Conservation (phyloP, 768 basidiomycete species). For the Neoboletus brunneissimus region DNA sequence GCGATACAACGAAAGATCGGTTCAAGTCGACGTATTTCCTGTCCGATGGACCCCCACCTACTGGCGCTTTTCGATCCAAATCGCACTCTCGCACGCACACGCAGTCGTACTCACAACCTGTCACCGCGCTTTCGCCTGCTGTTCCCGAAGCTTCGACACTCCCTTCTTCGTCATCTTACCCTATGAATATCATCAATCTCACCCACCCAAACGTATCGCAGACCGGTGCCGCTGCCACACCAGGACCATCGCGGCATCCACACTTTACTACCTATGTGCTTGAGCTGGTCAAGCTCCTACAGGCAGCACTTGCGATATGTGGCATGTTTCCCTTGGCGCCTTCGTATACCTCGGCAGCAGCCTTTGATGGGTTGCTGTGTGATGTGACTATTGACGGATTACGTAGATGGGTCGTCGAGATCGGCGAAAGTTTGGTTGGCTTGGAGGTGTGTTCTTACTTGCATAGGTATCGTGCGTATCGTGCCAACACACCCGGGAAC, state of each 20-base stretch:
- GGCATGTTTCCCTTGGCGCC: constrained; percentile 51
- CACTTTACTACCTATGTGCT: constrained; percentile 67
- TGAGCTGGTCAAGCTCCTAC: constrained; percentile 72
- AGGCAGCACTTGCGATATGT: constrained; percentile 68
- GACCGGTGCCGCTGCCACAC: neutral
- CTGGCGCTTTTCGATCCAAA: constrained; percentile 26
- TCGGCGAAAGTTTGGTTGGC: constrained; percentile 59
- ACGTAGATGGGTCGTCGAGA: constrained; percentile 59
- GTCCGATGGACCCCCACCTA: constrained; percentile 35
- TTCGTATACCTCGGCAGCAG: constrained; percentile 7
- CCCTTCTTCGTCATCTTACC: constrained; percentile 21
- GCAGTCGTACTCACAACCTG: constrained; percentile 29
- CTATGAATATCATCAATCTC: constrained; percentile 13
- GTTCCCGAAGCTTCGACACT: constrained; percentile 24
- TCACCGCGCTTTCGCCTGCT: constrained; percentile 21
- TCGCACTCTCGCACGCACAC: constrained; percentile 31
- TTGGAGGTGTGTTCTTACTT: constrained; percentile 47
- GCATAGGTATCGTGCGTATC: neutral
- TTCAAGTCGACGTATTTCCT: constrained; percentile 72
- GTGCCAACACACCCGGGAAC: neutral
- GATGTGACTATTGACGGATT: constrained; percentile 75
- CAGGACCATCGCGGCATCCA: constrained; percentile 26
- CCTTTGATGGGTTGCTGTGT: constrained; percentile 69
- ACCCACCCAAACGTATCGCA: constrained; percentile 18
- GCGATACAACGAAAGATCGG: constrained; percentile 77